Evolutionary conservation across 2,329 filamentous ascomycete species (phyloP).

Genomic region (Clarireedia sp.): DNA sequence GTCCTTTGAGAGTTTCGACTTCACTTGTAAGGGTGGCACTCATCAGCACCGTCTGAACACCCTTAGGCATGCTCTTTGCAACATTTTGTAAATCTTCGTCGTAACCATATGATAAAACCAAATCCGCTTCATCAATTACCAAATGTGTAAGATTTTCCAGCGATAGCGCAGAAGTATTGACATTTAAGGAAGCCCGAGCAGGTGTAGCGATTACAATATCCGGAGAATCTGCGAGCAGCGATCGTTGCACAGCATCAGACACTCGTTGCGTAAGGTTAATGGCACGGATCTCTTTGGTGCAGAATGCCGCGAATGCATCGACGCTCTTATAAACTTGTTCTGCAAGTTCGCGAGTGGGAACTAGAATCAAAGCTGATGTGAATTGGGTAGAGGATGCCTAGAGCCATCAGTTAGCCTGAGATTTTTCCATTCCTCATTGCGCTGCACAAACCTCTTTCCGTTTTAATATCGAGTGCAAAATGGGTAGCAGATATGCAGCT

Average conservation of each 20-base stretch:
- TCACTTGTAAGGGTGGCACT: conserved; percentile 87
- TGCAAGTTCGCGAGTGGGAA: conserved; percentile 89
- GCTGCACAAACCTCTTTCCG: conserved; percentile 52
- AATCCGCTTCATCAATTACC: conserved; percentile 88
- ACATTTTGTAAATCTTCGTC: conserved; percentile 81
- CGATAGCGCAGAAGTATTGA: conserved; percentile 64
- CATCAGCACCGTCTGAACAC: conserved; percentile 86
- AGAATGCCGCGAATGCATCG: conserved; percentile 70
- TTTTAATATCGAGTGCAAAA: conserved; percentile 77
- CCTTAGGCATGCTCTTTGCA: conserved; percentile 69
- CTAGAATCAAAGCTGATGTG: conserved; percentile 77
- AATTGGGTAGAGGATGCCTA: conserved; percentile 43
- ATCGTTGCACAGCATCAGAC: conserved; percentile 78
- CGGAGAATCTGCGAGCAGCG: conserved; percentile 75
- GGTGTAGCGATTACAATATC: conserved; percentile 91
- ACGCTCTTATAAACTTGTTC: conserved; percentile 80
- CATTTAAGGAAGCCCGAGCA: conserved; percentile 69
- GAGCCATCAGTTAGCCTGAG: conserved; percentile 30
- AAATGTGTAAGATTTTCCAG: conserved; percentile 63
- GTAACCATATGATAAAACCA: conserved; percentile 91
- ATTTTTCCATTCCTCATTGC: conserved; percentile 60
- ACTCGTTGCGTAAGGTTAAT: conserved; percentile 88
- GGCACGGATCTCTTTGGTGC: conserved; percentile 71
- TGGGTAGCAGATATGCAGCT: conserved; percentile 84
- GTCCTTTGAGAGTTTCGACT: conserved; percentile 72